phyloP scores from a whole-genome alignment of 1,284 basidiomycete genomes.

The Hortiboletus rubellus region DNA sequence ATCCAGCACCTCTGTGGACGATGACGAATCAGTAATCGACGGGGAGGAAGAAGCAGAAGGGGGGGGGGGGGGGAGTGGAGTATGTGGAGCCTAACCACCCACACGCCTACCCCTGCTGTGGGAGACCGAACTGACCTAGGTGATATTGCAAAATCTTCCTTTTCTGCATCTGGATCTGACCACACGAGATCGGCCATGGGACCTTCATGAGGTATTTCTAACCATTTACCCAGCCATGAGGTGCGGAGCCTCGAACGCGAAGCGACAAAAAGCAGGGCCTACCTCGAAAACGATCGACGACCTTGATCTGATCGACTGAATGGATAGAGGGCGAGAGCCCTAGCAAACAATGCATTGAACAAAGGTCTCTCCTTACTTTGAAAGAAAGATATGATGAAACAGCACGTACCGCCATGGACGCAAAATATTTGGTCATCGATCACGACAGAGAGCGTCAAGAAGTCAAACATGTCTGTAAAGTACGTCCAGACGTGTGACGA shows the following conservation, averaged over 20 bases:
- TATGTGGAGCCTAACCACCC: slow-evolving; percentile 17
- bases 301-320: slow-evolving; percentile 99
- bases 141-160: slow-evolving; percentile 99
- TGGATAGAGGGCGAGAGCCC: slow-evolving; percentile 97
- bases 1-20: slow-evolving; percentile 84
- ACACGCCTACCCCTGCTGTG: slow-evolving; percentile 13
- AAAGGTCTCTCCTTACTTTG: slow-evolving; percentile 4
- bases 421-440: slow-evolving; percentile 99
- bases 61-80: background rate
- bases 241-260: slow-evolving; percentile 23
- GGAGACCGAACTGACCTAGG: slow-evolving; percentile 66
- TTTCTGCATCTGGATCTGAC: slow-evolving; percentile 99
- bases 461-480: slow-evolving; percentile 99
- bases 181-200: slow-evolving; percentile 99
- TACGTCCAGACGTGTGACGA: slow-evolving; percentile 97
- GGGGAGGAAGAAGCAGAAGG: slow-evolving; percentile 2
- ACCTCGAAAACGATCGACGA: slow-evolving; percentile 97
- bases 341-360: slow-evolving; percentile 32
- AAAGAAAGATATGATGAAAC: slow-evolving; percentile 17
- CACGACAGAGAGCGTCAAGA: slow-evolving; percentile 94
- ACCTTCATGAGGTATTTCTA: slow-evolving; percentile 98
- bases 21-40: slow-evolving; percentile 6
- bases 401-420: slow-evolving; percentile 83
- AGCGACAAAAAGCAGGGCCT: slow-evolving; percentile 18
- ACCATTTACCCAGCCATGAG: slow-evolving; percentile 19